A percentile compares a stretch with the other conserved stretches of the same genome.
Evolutionary conservation across 345 rosid species (phyloP).

Genomic region (Citrus hindsii): DNA sequence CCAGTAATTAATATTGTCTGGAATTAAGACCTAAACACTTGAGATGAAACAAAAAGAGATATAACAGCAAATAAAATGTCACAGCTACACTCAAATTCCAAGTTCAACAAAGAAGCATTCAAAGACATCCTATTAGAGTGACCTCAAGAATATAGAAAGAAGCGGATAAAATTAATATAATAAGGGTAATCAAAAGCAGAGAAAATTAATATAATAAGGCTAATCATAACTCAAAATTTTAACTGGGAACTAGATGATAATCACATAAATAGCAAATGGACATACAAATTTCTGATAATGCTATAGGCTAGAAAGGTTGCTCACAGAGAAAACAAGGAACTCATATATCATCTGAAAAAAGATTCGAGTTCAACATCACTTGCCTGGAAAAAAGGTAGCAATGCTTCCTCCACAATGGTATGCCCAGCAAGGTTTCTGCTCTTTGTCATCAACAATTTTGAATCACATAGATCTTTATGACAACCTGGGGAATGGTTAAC

Average conservation of each 20-base stretch:
- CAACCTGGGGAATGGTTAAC: conserved; percentile 40
- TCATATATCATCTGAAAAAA: conserved; percentile 2
- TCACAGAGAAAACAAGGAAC: neutral
- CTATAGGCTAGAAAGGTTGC: neutral
- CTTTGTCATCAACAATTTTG: conserved; percentile 23
- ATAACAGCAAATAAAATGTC: neutral
- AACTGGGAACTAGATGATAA: neutral
- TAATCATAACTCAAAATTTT: neutral
- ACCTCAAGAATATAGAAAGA: neutral
- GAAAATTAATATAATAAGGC: neutral
- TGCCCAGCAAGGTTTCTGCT: conserved; percentile 32
- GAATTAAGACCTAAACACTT: neutral
- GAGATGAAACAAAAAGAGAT: neutral
- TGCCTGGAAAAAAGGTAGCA: conserved; percentile 98
- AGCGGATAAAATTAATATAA: neutral
- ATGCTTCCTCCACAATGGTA: conserved; percentile 66
- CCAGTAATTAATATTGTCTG: conserved; percentile 20
- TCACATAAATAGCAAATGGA: neutral
- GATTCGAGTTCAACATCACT: conserved; percentile 18
- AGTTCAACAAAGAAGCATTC: conserved; percentile 2
- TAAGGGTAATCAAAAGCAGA: neutral
- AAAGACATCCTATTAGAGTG: conserved; percentile 1
- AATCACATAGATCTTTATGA: conserved; percentile 35
- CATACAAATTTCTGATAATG: neutral
- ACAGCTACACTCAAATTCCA: neutral